phyloP scores from a whole-genome alignment of 1,284 basidiomycete species.

The Ceratobasidium sp. region DNA sequence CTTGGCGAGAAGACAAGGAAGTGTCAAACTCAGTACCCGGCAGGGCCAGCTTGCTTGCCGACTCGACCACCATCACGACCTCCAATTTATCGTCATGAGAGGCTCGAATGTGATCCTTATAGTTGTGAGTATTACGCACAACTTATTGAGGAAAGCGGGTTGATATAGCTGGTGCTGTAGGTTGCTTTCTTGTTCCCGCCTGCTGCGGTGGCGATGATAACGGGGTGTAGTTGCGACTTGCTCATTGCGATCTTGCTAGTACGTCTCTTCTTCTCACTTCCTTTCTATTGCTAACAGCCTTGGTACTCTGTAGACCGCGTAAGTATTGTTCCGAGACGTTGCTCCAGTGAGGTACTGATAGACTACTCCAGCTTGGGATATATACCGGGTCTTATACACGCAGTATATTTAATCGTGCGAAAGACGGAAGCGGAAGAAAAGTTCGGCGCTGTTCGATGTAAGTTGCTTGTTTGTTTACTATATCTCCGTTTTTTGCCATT shows the following conservation, averaged over 20 bases:
- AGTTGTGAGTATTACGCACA: no score
- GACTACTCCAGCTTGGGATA: constrained; percentile 51
- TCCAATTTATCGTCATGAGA: no score
- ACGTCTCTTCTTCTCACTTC: neutral
- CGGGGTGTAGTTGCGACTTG: constrained; percentile 63
- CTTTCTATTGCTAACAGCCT: neutral
- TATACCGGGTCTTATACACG: constrained; percentile 60
- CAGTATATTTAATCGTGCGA: constrained; percentile 76
- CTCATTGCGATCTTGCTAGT: constrained; percentile 61
- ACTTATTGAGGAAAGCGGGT: no score
- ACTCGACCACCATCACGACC: no score
- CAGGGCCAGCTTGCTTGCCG: no score
- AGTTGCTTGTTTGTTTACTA: no score
- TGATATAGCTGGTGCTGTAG: constrained; percentile 55
- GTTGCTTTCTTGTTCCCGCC: constrained; percentile 83
- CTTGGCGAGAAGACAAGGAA: no score
- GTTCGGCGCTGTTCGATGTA: constrained; percentile 62
- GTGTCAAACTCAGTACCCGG: no score
- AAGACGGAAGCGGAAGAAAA: constrained; percentile 83
- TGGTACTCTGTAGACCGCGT: constrained; percentile 5
- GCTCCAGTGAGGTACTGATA: neutral
- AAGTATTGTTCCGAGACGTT: constrained; percentile 18
- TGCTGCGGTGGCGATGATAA: constrained; percentile 65
- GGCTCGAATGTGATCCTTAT: no score
- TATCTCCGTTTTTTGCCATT: no score